Percentiles rank a stretch among this genome's conserved stretches.
Evolutionary conservation across 2,329 filamentous ascomycete species (phyloP).

Genomic region (Tolypocladium tundrense): DNA sequence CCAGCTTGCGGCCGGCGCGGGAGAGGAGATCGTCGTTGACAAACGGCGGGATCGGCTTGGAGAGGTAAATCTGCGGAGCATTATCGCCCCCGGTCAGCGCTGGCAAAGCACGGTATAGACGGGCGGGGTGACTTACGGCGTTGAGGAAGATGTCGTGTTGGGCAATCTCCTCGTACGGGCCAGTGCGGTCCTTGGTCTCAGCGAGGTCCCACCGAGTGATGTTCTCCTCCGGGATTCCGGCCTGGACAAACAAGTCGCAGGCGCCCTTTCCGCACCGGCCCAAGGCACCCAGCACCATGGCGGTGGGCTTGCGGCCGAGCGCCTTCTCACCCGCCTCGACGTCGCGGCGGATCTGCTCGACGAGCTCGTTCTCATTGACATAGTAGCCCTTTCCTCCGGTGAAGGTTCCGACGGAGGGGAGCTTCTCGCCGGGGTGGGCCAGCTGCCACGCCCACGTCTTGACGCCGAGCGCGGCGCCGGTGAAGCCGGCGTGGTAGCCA

Average conservation of each 20-base stretch:
- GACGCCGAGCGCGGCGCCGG: conserved; percentile 62
- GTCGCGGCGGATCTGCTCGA: conserved; percentile 15
- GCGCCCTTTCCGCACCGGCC: conserved; percentile 79
- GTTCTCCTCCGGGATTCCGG: conserved; percentile 38
- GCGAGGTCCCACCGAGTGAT: conserved; percentile 61
- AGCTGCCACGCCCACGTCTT: conserved; percentile 80
- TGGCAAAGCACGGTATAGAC: neutral
- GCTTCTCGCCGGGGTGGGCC: conserved; percentile 54
- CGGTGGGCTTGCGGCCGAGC: conserved; percentile 57
- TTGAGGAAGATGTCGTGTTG: conserved; percentile 72
- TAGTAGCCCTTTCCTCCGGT: conserved; percentile 49
- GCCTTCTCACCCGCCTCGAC: conserved; percentile 62
- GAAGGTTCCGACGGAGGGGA: conserved; percentile 36
- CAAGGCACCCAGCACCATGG: conserved; percentile 78
- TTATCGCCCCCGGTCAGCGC: neutral
- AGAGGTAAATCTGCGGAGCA: conserved; percentile 5
- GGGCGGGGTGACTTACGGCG: conserved; percentile 18
- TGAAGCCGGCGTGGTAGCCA: conserved; percentile 67
- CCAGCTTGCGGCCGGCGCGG: conserved; percentile 56
- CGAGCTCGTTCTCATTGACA: conserved; percentile 57
- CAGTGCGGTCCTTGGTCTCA: conserved; percentile 57
- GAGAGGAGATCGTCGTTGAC: conserved; percentile 60
- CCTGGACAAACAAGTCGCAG: conserved; percentile 66
- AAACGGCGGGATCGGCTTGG: conserved; percentile 51
- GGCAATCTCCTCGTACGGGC: conserved; percentile 70